Conservation (phyloP, 768 basidiomycete species). For the Phlebiopsis gigantea region DNA sequence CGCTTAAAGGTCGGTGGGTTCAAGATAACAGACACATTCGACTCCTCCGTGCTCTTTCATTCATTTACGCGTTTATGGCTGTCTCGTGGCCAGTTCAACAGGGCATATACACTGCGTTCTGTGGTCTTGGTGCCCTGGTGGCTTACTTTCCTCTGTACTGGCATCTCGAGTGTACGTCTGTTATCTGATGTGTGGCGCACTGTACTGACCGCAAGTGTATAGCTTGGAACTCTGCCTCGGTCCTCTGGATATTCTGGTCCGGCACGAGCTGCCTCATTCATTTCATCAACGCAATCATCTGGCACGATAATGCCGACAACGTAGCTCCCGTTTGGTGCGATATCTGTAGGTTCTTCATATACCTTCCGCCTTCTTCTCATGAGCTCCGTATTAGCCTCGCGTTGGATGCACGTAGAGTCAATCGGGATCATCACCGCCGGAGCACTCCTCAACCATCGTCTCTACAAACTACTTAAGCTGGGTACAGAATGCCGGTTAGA, state of each 20-base stretch:
- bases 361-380: background rate
- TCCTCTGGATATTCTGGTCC: slow-evolving; percentile 68
- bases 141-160: slow-evolving; percentile 47
- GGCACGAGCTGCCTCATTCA: slow-evolving; percentile 50
- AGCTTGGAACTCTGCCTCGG: slow-evolving; percentile 71
- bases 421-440: slow-evolving; percentile 34
- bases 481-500: slow-evolving; percentile 23
- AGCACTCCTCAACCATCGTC: slow-evolving; percentile 43
- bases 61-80: background rate
- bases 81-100: background rate
- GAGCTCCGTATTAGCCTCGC: slow-evolving; percentile 28
- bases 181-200: background rate
- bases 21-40: background rate
- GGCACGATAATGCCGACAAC: slow-evolving; percentile 53
- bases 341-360: slow-evolving; percentile 37
- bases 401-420: slow-evolving; percentile 28
- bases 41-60: background rate
- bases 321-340: slow-evolving; percentile 50
- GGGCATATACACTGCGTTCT: background rate
- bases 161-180: slow-evolving; percentile 42
- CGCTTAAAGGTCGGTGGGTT: background rate
- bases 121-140: slow-evolving; percentile 24
- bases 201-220: background rate
- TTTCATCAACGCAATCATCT: slow-evolving; percentile 66
- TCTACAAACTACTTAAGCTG: slow-evolving; percentile 38